Conservation (phyloP, 192 early-diverging fungal genomes). For the Backusella parvicylindrica region DNA sequence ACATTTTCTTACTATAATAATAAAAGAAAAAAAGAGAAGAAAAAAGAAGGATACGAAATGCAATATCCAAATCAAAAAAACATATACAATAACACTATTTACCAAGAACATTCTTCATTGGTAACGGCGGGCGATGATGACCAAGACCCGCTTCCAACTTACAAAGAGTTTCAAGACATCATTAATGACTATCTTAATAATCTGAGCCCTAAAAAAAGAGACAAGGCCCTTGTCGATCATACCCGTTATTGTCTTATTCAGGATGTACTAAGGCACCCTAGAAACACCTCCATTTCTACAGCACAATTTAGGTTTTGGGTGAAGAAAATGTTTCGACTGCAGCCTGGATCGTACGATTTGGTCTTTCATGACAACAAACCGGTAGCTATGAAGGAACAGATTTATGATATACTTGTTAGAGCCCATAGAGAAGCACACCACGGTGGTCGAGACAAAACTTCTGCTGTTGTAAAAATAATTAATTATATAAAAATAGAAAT, state of each 20-base stretch:
- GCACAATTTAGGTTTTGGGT: constrained; percentile 55
- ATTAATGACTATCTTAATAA: constrained; percentile 43
- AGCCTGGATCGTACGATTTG: constrained; percentile 33
- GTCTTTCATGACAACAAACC: constrained; percentile 51
- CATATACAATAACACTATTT: neutral
- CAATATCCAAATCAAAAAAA: neutral
- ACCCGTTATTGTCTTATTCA: constrained; percentile 46
- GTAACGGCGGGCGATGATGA: too few relatives aligned
- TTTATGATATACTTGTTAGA: constrained; percentile 44
- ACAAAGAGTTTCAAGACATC: constrained; percentile 40
- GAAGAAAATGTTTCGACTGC: constrained; percentile 51
- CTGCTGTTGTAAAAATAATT: constrained; percentile 38
- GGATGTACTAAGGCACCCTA: constrained; percentile 44
- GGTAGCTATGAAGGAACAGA: constrained; percentile 45
- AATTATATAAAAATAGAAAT: neutral
- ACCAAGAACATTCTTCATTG: neutral
- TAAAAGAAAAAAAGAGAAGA: neutral
- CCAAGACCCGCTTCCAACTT: constrained; percentile 36
- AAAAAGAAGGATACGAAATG: too few relatives aligned
- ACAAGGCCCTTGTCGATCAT: constrained; percentile 47
- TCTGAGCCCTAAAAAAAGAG: constrained; percentile 46
- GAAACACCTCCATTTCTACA: constrained; percentile 47
- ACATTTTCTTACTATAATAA: neutral
- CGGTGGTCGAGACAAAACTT: constrained; percentile 52
- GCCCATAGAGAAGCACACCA: constrained; percentile 49